These are phyloP conservation scores for Ceriops tagal DNA, from an alignment of 345 rosid species.

Conservation along the genomic window DNA sequence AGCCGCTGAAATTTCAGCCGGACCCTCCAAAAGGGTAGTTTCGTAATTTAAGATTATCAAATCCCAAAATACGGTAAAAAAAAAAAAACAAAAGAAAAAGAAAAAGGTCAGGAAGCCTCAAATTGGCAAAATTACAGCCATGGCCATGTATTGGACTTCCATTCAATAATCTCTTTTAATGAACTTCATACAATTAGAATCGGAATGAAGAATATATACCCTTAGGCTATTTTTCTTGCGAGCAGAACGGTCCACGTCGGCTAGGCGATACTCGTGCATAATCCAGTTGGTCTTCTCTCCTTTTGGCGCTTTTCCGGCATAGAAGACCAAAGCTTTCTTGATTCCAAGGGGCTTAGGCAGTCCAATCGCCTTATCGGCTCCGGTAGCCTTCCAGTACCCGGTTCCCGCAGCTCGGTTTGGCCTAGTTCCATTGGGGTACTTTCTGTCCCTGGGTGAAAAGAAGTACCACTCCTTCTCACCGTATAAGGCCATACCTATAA, in stretches of 20 bases:
- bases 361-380: slow-evolving; percentile 95
- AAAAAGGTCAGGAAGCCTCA: too few relatives aligned
- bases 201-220: slow-evolving; percentile 36
- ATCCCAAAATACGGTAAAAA: too few relatives aligned
- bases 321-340: slow-evolving; percentile 87
- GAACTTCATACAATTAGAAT: too few relatives aligned
- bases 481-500: slow-evolving; percentile 62
- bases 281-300: slow-evolving; percentile 98
- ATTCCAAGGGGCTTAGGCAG: slow-evolving; percentile 74
- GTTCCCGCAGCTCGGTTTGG: slow-evolving; percentile 88
- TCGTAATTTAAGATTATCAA: too few relatives aligned
- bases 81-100: too few relatives aligned
- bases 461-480: slow-evolving; percentile 98
- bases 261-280: slow-evolving; percentile 95
- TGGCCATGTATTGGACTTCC: too few relatives aligned
- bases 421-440: slow-evolving; percentile 92
- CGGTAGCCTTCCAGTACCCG: slow-evolving; percentile 98
- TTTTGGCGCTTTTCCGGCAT: slow-evolving; percentile 77
- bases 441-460: slow-evolving; percentile 82
- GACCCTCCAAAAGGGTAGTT: too few relatives aligned
- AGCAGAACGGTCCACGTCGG: slow-evolving; percentile 81
- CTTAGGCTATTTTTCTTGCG: slow-evolving; percentile 80
- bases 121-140: too few relatives aligned
- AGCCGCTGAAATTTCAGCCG: too few relatives aligned
- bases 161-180: too few relatives aligned